Conservation (phyloP, 176 grass and related monocot genomes). For the Aegilops bicornis region DNA sequence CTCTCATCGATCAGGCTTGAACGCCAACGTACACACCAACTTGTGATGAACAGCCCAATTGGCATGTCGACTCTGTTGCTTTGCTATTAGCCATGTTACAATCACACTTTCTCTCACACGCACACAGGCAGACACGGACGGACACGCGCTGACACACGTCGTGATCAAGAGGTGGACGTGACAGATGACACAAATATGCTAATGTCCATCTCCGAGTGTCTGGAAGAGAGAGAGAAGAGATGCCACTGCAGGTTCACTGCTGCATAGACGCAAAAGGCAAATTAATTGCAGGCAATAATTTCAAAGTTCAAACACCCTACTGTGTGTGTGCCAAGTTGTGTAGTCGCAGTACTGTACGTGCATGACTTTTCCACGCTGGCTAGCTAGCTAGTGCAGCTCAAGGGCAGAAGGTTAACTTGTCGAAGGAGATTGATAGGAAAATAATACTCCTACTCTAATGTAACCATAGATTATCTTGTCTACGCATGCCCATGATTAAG, state of each 20-base stretch:
- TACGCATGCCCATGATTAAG: constrained; percentile 25
- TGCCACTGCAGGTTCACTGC: neutral
- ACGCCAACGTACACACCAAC: neutral
- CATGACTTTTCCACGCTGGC: neutral
- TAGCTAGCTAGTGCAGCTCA: neutral
- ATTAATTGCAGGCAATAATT: constrained; percentile 33
- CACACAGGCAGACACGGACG: neutral
- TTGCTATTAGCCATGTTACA: neutral
- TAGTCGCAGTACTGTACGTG: neutral
- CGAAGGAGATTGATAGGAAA: neutral
- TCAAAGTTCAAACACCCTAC: constrained; percentile 32
- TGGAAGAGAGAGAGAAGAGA: constrained; percentile 16
- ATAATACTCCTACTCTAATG: neutral
- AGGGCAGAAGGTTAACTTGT: neutral
- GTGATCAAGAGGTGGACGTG: constrained; percentile 12
- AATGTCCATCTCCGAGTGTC: neutral
- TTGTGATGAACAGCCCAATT: constrained; percentile 22
- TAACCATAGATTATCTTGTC: neutral
- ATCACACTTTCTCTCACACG: neutral
- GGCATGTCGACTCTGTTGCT: constrained; percentile 18
- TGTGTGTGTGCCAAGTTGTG: neutral
- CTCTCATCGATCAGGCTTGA: neutral
- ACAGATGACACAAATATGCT: constrained; percentile 11
- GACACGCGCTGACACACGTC: constrained; percentile 1
- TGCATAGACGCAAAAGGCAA: constrained; percentile 39